phyloP scores from a whole-genome alignment of 768 basidiomycete genomes.

The Rubroboletus pulcherrimus region DNA sequence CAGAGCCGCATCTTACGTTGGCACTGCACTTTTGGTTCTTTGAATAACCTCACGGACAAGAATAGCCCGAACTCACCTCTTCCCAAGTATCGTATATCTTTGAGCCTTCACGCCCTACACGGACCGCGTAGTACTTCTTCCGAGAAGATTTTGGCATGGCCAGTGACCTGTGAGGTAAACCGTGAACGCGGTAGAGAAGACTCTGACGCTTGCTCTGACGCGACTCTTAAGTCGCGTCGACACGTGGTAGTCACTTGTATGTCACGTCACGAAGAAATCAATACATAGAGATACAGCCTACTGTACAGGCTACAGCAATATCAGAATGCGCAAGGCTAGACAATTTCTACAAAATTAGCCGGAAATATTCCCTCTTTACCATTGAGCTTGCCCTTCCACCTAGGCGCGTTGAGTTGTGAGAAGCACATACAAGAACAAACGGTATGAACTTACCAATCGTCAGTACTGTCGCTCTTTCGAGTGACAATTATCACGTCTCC shows the following conservation, averaged over 20 bases:
- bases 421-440: background rate
- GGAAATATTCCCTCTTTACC: slow-evolving; percentile 69
- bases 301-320: background rate
- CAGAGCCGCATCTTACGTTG: slow-evolving; percentile 32
- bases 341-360: slow-evolving; percentile 78
- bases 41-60: background rate
- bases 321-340: slow-evolving; percentile 20
- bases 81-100: slow-evolving; percentile 58
- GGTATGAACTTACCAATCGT: slow-evolving; percentile 60
- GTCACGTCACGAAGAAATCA: background rate
- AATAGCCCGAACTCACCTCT: slow-evolving; percentile 39
- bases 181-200: background rate
- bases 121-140: slow-evolving; percentile 60
- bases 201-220: background rate
- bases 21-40: slow-evolving; percentile 39
- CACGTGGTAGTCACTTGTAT: background rate
- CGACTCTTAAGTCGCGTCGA: background rate
- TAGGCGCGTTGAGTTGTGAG: slow-evolving; percentile 22
- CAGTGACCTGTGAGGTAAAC: background rate
- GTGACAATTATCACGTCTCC: slow-evolving; percentile 71
- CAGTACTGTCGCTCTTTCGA: slow-evolving; percentile 63
- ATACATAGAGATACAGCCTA: slow-evolving; percentile 2
- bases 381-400: slow-evolving; percentile 75
- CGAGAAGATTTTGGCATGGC: slow-evolving; percentile 29
- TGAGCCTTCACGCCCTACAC: slow-evolving; percentile 53